Percentiles rank a stretch among this genome's conserved stretches.
Conservation (phyloP, 2,329 filamentous ascomycete genomes). For the Cercospora sp. region DNA sequence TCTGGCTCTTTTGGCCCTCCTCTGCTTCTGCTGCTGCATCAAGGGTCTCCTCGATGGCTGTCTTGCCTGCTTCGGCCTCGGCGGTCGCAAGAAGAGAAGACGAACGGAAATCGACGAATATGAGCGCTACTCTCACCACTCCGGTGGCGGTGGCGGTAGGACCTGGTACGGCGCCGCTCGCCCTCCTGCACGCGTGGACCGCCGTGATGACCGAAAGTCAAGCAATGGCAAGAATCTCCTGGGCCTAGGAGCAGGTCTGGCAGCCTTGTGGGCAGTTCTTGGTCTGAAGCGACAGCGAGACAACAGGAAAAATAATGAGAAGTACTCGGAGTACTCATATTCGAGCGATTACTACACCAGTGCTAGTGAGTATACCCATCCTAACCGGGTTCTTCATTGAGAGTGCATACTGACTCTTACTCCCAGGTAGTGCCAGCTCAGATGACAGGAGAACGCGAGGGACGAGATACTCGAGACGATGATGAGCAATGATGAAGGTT, state of each 20-base stretch:
- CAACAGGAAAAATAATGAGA: conserved; percentile 42
- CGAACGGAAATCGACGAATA: conserved; percentile 63
- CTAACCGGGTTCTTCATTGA: neutral
- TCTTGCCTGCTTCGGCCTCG: conserved; percentile 61
- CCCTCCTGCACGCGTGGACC: conserved; percentile 36
- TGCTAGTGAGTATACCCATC: conserved; percentile 45
- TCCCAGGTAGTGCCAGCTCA: conserved; percentile 30
- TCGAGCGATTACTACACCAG: conserved; percentile 51
- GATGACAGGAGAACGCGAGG: conserved; percentile 29
- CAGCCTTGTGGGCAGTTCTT: conserved; percentile 46
- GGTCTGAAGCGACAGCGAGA: conserved; percentile 49
- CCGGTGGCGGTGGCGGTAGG: conserved; percentile 48
- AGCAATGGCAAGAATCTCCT: conserved; percentile 37
- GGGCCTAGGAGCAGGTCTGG: conserved; percentile 46
- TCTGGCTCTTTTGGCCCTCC: conserved; percentile 63
- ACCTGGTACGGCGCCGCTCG: conserved; percentile 49
- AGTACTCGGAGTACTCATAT: conserved; percentile 43
- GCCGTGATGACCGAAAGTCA: conserved; percentile 40
- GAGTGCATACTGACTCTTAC: conserved; percentile 18
- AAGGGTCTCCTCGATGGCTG: conserved; percentile 58
- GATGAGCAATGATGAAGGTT: conserved; percentile 5
- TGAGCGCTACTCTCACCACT: conserved; percentile 59
- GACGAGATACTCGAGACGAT: conserved; percentile 24
- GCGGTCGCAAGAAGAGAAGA: conserved; percentile 48
- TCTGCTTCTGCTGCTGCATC: conserved; percentile 72